These are phyloP conservation scores for Dentipellis sp. DNA, from an alignment of 768 basidiomycete genomes.

Conservation along the genomic window DNA sequence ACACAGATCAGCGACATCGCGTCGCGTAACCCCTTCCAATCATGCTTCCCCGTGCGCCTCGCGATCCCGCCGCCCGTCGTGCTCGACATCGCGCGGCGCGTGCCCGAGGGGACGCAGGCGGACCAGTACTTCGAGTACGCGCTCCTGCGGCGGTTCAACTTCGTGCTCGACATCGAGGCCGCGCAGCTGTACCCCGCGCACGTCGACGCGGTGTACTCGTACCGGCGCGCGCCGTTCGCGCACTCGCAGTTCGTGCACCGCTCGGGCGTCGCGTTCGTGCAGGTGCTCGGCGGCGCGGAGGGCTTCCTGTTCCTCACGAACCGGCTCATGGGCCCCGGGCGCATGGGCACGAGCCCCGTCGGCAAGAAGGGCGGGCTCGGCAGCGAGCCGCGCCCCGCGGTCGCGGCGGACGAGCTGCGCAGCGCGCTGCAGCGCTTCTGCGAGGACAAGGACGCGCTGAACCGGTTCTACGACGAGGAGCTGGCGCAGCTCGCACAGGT, in stretches of 20 bases:
- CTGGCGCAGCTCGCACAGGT: slow-evolving; percentile 6
- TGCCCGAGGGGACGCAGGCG: slow-evolving; percentile 58
- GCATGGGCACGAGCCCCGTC: slow-evolving; percentile 35
- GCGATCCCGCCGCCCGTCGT: slow-evolving; percentile 65
- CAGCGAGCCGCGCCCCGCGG: slow-evolving; percentile 18
- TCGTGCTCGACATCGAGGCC: slow-evolving; percentile 80
- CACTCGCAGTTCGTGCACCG: slow-evolving; percentile 92
- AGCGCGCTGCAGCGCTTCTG: slow-evolving; percentile 28
- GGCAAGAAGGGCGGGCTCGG: slow-evolving; percentile 1
- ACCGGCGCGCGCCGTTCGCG: slow-evolving; percentile 67
- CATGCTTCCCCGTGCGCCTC: slow-evolving; percentile 78
- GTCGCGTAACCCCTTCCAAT: slow-evolving; percentile 83
- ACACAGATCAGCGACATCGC: slow-evolving; percentile 85
- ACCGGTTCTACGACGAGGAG: slow-evolving; percentile 20
- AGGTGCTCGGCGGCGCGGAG: slow-evolving; percentile 68
- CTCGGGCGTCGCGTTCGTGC: slow-evolving; percentile 83
- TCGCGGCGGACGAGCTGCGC: slow-evolving; percentile 24
- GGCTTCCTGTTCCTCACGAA: slow-evolving; percentile 91
- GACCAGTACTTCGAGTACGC: slow-evolving; percentile 76
- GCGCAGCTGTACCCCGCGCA: slow-evolving; percentile 66
- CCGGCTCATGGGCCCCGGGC: slow-evolving; percentile 65
- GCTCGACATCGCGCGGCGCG: slow-evolving; percentile 53
- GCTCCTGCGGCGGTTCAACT: slow-evolving; percentile 67
- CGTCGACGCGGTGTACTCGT: slow-evolving; percentile 83
- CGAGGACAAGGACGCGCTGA: slow-evolving; percentile 23